Evolutionary conservation across 129 eudicot species (phyloP), one percentile per base, ranked within the genome.

Genomic region (Artemisia tridentata): DNA sequence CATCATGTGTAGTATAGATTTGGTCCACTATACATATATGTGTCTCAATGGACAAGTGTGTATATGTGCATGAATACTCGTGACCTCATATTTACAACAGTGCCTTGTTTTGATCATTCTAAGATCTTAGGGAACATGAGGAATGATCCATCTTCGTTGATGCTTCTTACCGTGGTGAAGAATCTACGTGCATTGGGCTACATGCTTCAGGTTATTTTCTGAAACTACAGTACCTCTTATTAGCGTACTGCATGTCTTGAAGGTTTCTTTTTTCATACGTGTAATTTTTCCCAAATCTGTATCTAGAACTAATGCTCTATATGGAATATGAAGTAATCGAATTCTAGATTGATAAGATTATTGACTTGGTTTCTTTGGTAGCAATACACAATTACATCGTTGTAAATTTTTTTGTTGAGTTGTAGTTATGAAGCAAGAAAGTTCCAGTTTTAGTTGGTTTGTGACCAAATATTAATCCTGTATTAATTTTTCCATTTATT

Each of bases 41-140:
- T 50, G 34, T 59, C 63, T 63, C 65, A 51, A 11, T 61, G 58
- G 47, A 41, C 69, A 18, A n/a, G 50, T 56, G 46, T 68, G 47
- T 69, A 29, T 58, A 59, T 57, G 60, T 69, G 41, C 51, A 77
- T 70, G 72, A 63, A 21, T 16, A 69, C 71, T 62, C 55, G 49
- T 53, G 70, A 72, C 29, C 70, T 57, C 70, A 49, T 74, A 68
- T 71, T 65, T 69, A 74, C 71, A 71, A 74, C 56, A 67, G 57
- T 58, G 75, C 69, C 77, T 75, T 70, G 76, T 59, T 80, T 82
- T 80, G 72, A 67, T 72, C 58, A 65, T 61, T 86, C 82, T 74
- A 86, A 92, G 98, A 84, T 92, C 88, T 74, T 92, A 81, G 98
- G 96, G 69, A 88, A 82, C 79, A 78, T 85, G 96, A 81, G 82